These are phyloP conservation scores for Coemansia sp. DNA, from an alignment of 192 early-diverging fungal species.

Conservation along the genomic window DNA sequence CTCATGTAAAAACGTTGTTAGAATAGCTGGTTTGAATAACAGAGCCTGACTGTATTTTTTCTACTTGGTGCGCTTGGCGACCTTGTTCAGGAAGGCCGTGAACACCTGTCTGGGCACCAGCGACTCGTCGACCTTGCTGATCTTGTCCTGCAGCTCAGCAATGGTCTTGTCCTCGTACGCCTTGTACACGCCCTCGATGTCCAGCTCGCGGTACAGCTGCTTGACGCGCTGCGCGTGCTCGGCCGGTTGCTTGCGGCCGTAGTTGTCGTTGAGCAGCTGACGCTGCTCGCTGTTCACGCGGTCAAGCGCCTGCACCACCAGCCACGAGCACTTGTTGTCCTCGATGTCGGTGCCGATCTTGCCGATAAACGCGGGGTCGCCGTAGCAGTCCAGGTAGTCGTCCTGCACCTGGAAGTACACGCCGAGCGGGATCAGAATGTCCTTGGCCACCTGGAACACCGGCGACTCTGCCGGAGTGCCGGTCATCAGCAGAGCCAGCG, in stretches of 20 bases:
- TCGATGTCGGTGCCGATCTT: constrained; percentile 99
- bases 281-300: constrained; percentile 79
- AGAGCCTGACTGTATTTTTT: not conserved
- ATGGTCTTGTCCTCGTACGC: constrained; percentile 88
- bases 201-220: constrained; percentile 73
- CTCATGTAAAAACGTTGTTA: constrained; percentile 4
- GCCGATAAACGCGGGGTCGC: constrained; percentile 83
- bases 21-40: not conserved
- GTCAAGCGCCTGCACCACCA: constrained; percentile 88
- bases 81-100: constrained; percentile 86
- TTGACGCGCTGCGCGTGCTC: constrained; percentile 79
- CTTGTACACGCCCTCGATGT: constrained; percentile 74
- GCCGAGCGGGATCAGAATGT: constrained; percentile 88
- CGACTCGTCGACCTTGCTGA: constrained; percentile 77
- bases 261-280: constrained; percentile 83
- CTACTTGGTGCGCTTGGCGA: constrained; percentile 91
- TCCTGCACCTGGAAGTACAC: constrained; percentile 99
- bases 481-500: constrained; percentile 86
- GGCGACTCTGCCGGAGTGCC: constrained; percentile 68
- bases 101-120: constrained; percentile 81
- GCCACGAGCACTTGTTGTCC: constrained; percentile 99
- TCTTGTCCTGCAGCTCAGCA: constrained; percentile 65
- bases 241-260: constrained; percentile 75
- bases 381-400: constrained; percentile 97
- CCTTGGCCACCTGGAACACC: constrained; percentile 77